Conservation (phyloP, 2,329 filamentous ascomycete species). For the Colletotrichum sp. region DNA sequence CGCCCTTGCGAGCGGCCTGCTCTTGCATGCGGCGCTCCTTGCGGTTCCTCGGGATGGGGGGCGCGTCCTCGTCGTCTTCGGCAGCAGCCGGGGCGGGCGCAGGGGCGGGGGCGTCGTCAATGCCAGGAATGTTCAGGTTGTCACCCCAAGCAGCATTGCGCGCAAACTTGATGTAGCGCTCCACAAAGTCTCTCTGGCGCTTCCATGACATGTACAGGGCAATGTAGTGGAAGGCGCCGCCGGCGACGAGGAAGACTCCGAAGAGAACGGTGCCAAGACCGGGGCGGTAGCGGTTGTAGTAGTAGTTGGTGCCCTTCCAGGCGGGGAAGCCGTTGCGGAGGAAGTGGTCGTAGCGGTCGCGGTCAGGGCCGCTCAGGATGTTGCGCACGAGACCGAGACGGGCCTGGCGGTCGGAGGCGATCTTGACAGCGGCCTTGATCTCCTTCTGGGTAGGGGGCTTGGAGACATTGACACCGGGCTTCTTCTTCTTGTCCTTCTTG, state of each 20-base stretch:
- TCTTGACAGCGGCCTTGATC: slow-evolving; percentile 79
- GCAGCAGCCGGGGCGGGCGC: slow-evolving; percentile 49
- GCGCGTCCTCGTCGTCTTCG: slow-evolving; percentile 51
- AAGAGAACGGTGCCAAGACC: slow-evolving; percentile 84
- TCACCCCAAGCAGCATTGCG: slow-evolving; percentile 90
- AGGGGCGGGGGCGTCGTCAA: slow-evolving; percentile 54
- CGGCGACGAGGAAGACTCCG: slow-evolving; percentile 82
- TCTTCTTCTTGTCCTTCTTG: slow-evolving; percentile 53
- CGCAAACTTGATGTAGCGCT: slow-evolving; percentile 90
- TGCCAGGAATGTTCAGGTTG: slow-evolving; percentile 73
- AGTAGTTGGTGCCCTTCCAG: slow-evolving; percentile 98
- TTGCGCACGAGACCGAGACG: slow-evolving; percentile 84
- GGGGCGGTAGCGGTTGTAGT: slow-evolving; percentile 92
- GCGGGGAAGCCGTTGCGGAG: slow-evolving; percentile 89
- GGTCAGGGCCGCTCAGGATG: slow-evolving; percentile 79
- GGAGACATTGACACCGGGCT: slow-evolving; percentile 67
- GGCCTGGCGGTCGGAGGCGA: slow-evolving; percentile 82
- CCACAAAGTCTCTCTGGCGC: slow-evolving; percentile 88
- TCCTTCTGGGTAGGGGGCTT: slow-evolving; percentile 77
- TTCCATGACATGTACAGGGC: slow-evolving; percentile 87
- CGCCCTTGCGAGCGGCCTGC: slow-evolving; percentile 77
- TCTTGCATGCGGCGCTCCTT: slow-evolving; percentile 90
- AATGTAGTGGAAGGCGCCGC: slow-evolving; percentile 87
- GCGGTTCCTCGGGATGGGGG: slow-evolving; percentile 73
- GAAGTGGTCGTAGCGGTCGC: slow-evolving; percentile 95